phyloP scores from a whole-genome alignment of 495 filamentous ascomycete species.

The Terfezia claveryi region DNA sequence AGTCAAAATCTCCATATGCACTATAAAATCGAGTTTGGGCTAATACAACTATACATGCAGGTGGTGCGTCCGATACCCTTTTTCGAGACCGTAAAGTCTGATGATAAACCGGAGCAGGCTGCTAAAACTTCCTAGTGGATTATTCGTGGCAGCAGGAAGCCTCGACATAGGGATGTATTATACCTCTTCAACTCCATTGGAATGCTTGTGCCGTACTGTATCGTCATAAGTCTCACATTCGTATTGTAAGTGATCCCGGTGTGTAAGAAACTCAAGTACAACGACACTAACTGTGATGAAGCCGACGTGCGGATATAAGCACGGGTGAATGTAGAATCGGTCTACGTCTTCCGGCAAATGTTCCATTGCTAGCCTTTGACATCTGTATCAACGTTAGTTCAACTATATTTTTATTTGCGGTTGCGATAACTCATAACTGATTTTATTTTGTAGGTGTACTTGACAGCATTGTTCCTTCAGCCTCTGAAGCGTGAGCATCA shows the following conservation, averaged over 20 bases:
- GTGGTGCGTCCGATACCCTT: too few species aligned
- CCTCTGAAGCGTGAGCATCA: constrained; percentile 10
- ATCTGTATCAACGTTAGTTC: constrained; percentile 13
- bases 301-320: not conserved
- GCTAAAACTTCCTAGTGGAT: constrained; percentile 13
- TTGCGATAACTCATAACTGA: not conserved
- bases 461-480: constrained; percentile 15
- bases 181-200: constrained; percentile 18
- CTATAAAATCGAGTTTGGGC: too few species aligned
- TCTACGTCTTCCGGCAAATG: constrained; percentile 16
- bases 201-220: constrained; percentile 17
- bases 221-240: constrained; percentile 16
- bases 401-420: not conserved
- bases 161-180: constrained; percentile 13
- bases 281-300: not conserved
- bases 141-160: constrained; percentile 12
- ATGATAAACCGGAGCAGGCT: not conserved
- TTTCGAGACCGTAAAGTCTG: too few species aligned
- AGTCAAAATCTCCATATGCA: constrained; percentile 1
- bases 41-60: too few species aligned
- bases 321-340: constrained; percentile 13
- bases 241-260: constrained; percentile 9
- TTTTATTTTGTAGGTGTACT: constrained; percentile 8
- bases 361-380: constrained; percentile 17
- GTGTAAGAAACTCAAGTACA: not conserved